Evolutionary conservation across 768 basidiomycete genomes (phyloP).

Genomic region (Rhizopogon vulgaris): DNA sequence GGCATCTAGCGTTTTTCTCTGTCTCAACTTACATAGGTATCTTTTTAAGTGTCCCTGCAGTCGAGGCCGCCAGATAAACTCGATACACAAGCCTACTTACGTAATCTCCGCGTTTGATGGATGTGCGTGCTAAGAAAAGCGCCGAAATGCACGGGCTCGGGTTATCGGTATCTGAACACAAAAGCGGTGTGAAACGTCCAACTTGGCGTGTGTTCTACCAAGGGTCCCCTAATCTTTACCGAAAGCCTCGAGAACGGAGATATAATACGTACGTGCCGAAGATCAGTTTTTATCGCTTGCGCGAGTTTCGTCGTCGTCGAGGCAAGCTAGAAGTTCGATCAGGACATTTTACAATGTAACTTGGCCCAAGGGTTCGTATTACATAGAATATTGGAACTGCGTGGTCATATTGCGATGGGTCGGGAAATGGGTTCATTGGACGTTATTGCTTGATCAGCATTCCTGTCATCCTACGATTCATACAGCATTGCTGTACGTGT

Average conservation of each 20-base stretch:
- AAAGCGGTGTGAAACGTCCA: not conserved
- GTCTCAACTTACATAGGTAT: not conserved
- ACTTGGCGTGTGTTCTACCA: not conserved
- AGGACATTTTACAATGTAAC: too few relatives aligned
- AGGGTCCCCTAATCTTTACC: not conserved
- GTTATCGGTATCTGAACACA: not conserved
- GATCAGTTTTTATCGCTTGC: not conserved
- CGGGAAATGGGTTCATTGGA: not conserved
- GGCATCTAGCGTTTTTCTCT: not conserved
- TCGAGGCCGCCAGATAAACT: too few relatives aligned
- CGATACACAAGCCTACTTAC: conserved; percentile 16
- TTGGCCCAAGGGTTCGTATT: too few relatives aligned
- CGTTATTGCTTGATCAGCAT: not conserved
- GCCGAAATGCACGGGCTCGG: not conserved
- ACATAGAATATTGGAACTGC: too few relatives aligned
- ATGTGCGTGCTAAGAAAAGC: conserved; percentile 8
- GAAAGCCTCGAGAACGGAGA: not conserved
- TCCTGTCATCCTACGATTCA: not conserved
- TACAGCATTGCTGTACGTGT: not conserved
- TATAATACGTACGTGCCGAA: too few relatives aligned
- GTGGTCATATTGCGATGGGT: not conserved
- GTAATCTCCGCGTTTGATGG: conserved; percentile 25
- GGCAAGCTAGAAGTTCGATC: not conserved
- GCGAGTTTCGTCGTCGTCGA: not conserved
- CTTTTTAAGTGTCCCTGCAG: not conserved